A percentile compares a stretch with the other conserved stretches of the same genome.
phyloP scores from a whole-genome alignment of 2,329 filamentous ascomycete species.

The Myriosclerotinia scirpicola region DNA sequence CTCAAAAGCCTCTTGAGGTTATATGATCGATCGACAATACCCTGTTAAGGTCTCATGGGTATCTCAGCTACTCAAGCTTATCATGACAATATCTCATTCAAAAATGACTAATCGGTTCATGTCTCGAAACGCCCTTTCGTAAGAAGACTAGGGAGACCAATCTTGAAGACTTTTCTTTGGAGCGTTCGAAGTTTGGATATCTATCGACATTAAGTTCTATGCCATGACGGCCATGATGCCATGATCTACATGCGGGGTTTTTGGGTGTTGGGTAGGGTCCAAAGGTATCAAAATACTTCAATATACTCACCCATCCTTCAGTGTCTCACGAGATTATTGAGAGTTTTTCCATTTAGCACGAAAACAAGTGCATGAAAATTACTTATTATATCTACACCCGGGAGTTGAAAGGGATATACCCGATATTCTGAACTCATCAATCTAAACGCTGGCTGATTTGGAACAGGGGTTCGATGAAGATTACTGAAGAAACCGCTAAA shows the following conservation, averaged over 20 bases:
- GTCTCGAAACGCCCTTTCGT: not conserved
- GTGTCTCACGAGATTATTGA: constrained; percentile 1
- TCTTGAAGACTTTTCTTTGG: not conserved
- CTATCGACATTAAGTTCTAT: not conserved
- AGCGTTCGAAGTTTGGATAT: not conserved
- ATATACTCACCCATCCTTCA: not conserved
- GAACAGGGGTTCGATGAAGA: not conserved
- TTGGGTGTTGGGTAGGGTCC: not conserved
- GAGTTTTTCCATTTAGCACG: not conserved
- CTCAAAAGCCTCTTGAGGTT: not conserved
- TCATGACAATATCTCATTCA: constrained; percentile 3
- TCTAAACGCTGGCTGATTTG: constrained; percentile 13
- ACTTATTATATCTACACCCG: not conserved
- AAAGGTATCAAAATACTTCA: constrained; percentile 1
- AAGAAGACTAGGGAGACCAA: not conserved
- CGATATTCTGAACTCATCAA: constrained; percentile 6
- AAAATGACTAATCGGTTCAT: not conserved
- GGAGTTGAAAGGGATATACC: constrained; percentile 3
- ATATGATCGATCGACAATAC: constrained; percentile 12
- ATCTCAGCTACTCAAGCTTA: not conserved
- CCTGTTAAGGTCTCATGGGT: constrained; percentile 12
- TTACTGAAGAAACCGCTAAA: not conserved
- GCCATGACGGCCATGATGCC: not conserved
- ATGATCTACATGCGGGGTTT: not conserved
- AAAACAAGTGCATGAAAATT: not conserved